Conservation (phyloP, 208 protist species). For the Acanthamoeba castellanii region DNA sequence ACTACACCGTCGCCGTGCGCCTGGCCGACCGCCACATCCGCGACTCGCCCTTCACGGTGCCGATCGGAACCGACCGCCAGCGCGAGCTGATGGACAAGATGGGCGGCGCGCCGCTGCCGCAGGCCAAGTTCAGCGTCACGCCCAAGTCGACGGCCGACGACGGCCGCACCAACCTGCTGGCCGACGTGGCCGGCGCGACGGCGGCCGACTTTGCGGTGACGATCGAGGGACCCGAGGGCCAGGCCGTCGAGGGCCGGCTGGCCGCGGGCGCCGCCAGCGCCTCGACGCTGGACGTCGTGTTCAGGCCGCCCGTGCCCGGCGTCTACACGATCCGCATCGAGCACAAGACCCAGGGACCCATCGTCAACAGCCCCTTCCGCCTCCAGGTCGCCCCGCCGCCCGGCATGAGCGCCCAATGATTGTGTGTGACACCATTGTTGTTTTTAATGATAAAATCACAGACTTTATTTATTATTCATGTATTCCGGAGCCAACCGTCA, state of each 20-base stretch:
- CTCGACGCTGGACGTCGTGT: slow-evolving; percentile 26
- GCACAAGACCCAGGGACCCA: slow-evolving; percentile 12
- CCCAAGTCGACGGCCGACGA: slow-evolving; percentile 35
- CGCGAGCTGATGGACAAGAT: slow-evolving; percentile 32
- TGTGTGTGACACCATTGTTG: too few species aligned
- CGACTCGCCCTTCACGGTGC: slow-evolving; percentile 85
- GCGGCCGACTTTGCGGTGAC: slow-evolving; percentile 11
- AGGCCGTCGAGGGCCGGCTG: neutral
- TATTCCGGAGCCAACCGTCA: too few species aligned
- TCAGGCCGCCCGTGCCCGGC: slow-evolving; percentile 30
- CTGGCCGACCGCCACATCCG: slow-evolving; percentile 81
- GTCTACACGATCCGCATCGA: slow-evolving; percentile 55
- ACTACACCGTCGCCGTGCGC: slow-evolving; percentile 78
- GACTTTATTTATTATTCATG: too few species aligned
- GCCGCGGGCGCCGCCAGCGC: neutral
- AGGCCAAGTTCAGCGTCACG: slow-evolving; percentile 66
- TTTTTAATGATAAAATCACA: too few species aligned
- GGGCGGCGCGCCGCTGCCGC: slow-evolving; percentile 23
- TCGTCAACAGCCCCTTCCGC: slow-evolving; percentile 62
- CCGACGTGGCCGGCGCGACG: neutral
- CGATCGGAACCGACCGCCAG: slow-evolving; percentile 51
- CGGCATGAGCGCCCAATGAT: slow-evolving; percentile 9
- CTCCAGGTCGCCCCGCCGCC: slow-evolving; percentile 66
- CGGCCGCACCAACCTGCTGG: slow-evolving; percentile 27
- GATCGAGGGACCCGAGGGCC: slow-evolving; percentile 20